These are phyloP conservation scores for Alternaria dauci DNA, from an alignment of 2,329 filamentous ascomycete species.

Conservation along the genomic window DNA sequence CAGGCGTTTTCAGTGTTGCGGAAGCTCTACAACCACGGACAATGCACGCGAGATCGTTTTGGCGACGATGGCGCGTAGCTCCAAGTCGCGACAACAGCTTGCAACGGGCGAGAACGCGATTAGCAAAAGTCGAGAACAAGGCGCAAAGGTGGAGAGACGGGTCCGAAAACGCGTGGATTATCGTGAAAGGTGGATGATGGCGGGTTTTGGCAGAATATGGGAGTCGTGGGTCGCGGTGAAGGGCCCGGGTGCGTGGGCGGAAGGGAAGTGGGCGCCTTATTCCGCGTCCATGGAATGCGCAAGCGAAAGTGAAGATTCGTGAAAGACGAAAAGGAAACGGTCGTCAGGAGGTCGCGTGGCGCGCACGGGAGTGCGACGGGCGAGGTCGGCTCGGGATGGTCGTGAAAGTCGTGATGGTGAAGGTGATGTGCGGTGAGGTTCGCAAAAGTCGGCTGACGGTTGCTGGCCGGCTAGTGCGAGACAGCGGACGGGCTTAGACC, in stretches of 20 bases:
- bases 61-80: constrained; percentile 34
- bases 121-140: constrained; percentile 13
- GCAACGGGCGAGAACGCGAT: constrained; percentile 15
- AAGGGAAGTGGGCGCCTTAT: constrained; percentile 29
- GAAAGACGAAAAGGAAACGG: constrained; percentile 37
- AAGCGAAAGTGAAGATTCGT: constrained; percentile 21
- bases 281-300: constrained; percentile 27
- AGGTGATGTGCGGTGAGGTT: constrained; percentile 29
- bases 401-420: constrained; percentile 34
- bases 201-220: constrained; percentile 16
- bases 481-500: constrained; percentile 16
- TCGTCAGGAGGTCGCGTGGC: constrained; percentile 24
- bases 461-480: constrained; percentile 22
- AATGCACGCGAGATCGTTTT: constrained; percentile 25
- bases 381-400: constrained; percentile 32
- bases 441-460: constrained; percentile 23
- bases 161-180: constrained; percentile 16
- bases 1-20: constrained; percentile 24
- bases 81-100: constrained; percentile 22
- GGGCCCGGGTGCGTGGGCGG: constrained; percentile 29
- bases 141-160: constrained; percentile 15
- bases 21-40: constrained; percentile 29
- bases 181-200: constrained; percentile 13
- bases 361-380: constrained; percentile 39
- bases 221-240: constrained; percentile 27